Evolutionary conservation across 1,139 yeast species (phyloP).

Genomic region (Tardiomyces digboiensis): DNA sequence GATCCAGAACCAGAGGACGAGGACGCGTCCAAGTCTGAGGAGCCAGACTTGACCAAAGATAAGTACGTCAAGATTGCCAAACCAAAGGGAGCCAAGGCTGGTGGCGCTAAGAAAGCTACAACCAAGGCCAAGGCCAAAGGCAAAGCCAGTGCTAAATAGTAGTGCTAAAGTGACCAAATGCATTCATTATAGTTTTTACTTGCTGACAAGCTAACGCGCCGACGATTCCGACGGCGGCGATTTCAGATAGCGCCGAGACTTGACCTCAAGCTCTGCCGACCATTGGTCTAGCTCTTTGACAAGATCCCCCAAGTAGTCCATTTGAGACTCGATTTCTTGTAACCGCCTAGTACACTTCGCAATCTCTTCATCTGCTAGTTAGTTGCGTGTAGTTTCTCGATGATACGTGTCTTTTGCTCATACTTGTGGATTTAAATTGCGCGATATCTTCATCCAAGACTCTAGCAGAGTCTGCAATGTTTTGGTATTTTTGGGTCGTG

Average conservation of each 20-base stretch:
- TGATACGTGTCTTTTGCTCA: too few species aligned
- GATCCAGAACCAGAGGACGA: slow-evolving; percentile 45
- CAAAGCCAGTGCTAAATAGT: slow-evolving; percentile 1
- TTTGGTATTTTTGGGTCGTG: slow-evolving; percentile 19
- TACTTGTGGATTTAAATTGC: slow-evolving; percentile 1
- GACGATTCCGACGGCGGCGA: too few species aligned
- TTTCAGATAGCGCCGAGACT: slow-evolving; percentile 19
- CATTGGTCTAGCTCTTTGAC: slow-evolving; percentile 51
- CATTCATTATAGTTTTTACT: not conserved
- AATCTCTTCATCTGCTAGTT: not conserved
- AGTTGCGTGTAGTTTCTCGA: not conserved
- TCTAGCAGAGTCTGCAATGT: slow-evolving; percentile 21
- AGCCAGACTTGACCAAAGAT: slow-evolving; percentile 43
- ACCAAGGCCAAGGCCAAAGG: slow-evolving; percentile 1
- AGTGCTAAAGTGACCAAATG: too few species aligned
- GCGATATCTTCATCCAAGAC: slow-evolving; percentile 17
- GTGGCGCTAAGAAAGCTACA: slow-evolving; percentile 9
- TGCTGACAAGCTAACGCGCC: too few species aligned
- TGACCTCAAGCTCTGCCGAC: slow-evolving; percentile 44
- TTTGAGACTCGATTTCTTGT: slow-evolving; percentile 30
- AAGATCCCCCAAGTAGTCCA: slow-evolving; percentile 36
- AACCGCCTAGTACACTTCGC: slow-evolving; percentile 2
- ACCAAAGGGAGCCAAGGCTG: slow-evolving; percentile 23
- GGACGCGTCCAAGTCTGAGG: slow-evolving; percentile 34
- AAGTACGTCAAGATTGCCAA: slow-evolving; percentile 44